phyloP scores from a whole-genome alignment of 2,329 filamentous ascomycete genomes.

The Celoporthe dispersa region DNA sequence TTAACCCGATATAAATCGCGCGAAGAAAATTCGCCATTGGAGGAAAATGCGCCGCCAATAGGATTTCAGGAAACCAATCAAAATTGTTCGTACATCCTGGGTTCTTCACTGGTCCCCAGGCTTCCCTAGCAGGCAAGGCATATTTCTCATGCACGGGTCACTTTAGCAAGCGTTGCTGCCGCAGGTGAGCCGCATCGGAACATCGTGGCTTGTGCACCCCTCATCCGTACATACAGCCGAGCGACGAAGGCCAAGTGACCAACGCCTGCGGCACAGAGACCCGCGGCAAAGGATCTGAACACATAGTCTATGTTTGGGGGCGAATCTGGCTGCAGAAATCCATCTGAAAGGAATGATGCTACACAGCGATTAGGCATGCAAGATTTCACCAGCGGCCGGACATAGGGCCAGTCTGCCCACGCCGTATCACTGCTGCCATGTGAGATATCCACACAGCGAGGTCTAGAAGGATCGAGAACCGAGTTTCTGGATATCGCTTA shows the following conservation, averaged over 20 bases:
- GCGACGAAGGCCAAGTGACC: neutral
- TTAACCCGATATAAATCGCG: neutral
- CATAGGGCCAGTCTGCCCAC: neutral
- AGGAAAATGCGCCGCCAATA: slow-evolving; percentile 2
- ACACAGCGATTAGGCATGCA: slow-evolving; percentile 1
- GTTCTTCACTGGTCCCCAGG: neutral
- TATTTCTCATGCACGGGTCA: neutral
- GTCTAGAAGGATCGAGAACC: neutral
- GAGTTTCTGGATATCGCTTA: neutral
- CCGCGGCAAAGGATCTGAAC: neutral
- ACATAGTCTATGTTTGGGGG: neutral
- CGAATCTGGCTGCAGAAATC: slow-evolving; percentile 3
- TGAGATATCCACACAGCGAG: neutral
- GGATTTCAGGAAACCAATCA: neutral
- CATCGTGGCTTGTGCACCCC: neutral
- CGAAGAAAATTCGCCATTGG: neutral
- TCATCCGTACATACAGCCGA: neutral
- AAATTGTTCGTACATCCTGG: neutral
- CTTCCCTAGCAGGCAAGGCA: neutral
- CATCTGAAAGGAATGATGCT: neutral
- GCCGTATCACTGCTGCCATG: neutral
- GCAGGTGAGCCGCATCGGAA: slow-evolving; percentile 1
- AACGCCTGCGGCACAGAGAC: neutral
- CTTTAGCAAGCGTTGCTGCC: neutral
- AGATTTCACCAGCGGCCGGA: neutral